Conservation (phyloP, 192 early-diverging fungal genomes). For the Coemansia sp. region DNA sequence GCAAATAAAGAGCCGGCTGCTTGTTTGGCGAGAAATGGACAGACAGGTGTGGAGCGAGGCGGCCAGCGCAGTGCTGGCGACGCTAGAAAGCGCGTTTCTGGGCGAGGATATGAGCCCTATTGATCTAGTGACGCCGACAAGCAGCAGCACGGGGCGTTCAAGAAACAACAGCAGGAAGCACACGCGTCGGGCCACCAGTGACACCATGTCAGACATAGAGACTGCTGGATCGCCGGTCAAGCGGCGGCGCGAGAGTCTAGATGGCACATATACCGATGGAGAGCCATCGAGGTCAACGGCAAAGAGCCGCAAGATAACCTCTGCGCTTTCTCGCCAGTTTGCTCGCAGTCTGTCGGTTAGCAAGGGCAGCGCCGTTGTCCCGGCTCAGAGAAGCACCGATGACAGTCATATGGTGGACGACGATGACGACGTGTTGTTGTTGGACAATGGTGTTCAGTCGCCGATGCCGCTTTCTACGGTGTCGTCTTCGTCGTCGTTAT, state of each 20-base stretch:
- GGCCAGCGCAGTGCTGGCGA: conserved; percentile 29
- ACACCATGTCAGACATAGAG: conserved; percentile 48
- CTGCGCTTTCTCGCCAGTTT: conserved; percentile 47
- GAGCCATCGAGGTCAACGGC: conserved; percentile 22
- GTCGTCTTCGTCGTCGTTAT: conserved; percentile 22
- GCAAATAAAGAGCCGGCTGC: background rate
- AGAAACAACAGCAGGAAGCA: conserved; percentile 21
- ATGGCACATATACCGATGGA: conserved; percentile 11
- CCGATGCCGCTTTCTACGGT: conserved; percentile 12
- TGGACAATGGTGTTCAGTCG: background rate
- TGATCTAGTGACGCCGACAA: background rate
- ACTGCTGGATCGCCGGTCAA: conserved; percentile 32
- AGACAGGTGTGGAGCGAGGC: conserved; percentile 28
- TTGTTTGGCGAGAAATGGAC: conserved; percentile 13
- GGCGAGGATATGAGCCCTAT: conserved; percentile 18
- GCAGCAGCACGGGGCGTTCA: background rate
- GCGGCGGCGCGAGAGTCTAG: conserved; percentile 42
- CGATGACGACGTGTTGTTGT: background rate
- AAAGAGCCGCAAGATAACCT: conserved; percentile 40
- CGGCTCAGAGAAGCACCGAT: background rate
- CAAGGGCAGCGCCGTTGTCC: conserved; percentile 7
- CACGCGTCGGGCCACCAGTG: conserved; percentile 30
- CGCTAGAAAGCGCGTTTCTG: conserved; percentile 40
- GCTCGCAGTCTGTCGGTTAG: conserved; percentile 48
- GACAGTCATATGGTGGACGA: background rate